Evolutionary conservation across 257 asterid species (phyloP).

Genomic region (Plectranthus barbatus): DNA sequence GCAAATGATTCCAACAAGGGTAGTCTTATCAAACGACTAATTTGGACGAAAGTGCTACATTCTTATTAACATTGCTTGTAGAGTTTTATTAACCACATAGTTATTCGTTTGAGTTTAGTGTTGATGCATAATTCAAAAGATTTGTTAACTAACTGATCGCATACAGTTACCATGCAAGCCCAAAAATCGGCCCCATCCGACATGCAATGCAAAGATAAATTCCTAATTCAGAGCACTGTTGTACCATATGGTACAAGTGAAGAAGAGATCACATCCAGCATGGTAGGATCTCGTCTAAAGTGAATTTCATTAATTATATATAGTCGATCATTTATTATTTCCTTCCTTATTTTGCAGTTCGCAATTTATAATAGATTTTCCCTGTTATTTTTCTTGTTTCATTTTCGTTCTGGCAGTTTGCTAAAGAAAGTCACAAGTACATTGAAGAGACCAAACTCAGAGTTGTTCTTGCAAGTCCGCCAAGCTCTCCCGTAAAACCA

Average conservation of each 20-base stretch:
- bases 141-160: slow-evolving; percentile 15
- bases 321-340: slow-evolving; percentile 12
- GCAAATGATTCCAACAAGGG: too few species aligned
- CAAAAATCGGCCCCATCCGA: slow-evolving; percentile 58
- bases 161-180: slow-evolving; percentile 84
- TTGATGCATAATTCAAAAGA: slow-evolving; percentile 1
- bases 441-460: slow-evolving; percentile 77
- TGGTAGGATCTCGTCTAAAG: slow-evolving; percentile 40
- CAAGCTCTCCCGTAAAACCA: slow-evolving; percentile 41
- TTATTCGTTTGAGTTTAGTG: too few species aligned
- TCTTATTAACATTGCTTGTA: neutral
- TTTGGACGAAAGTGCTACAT: neutral
- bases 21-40: too few species aligned
- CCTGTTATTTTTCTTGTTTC: neutral
- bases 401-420: slow-evolving; percentile 39
- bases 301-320: slow-evolving; percentile 13
- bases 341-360: neutral
- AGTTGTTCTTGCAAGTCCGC: slow-evolving; percentile 52
- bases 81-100: neutral
- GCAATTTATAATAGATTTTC: neutral
- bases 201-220: slow-evolving; percentile 78
- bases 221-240: slow-evolving; percentile 70
- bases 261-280: slow-evolving; percentile 57
- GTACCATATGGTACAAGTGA: slow-evolving; percentile 67
- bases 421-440: slow-evolving; percentile 43